A percentile compares a stretch with the other conserved stretches of the same genome.
phyloP scores from a whole-genome alignment of 805 yeast genomes.

The Candida gorgasii region DNA sequence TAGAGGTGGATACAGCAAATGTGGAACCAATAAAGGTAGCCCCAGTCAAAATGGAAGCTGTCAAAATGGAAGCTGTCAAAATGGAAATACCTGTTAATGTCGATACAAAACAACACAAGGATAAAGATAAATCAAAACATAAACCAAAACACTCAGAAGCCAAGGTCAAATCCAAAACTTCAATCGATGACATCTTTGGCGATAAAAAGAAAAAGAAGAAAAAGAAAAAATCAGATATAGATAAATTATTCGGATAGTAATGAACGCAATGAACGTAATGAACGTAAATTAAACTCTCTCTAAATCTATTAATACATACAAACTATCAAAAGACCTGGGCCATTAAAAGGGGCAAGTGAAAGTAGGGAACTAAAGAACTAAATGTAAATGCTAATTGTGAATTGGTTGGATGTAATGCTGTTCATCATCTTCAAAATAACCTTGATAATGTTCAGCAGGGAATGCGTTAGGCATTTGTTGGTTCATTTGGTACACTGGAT shows the following conservation, averaged over 20 bases:
- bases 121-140: neutral
- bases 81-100: too few relatives aligned
- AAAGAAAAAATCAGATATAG: slow-evolving; percentile 34
- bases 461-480: neutral
- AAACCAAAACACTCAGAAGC: too few relatives aligned
- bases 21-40: too few relatives aligned
- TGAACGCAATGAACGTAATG: neutral
- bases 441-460: slow-evolving; percentile 2
- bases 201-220: slow-evolving; percentile 37
- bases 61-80: too few relatives aligned
- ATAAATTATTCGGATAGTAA: slow-evolving; percentile 12
- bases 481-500: neutral
- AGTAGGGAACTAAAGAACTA: neutral
- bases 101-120: too few relatives aligned
- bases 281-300: neutral
- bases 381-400: slow-evolving; percentile 8
- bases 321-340: neutral
- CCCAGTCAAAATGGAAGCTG: too few relatives aligned
- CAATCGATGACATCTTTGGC: slow-evolving; percentile 10
- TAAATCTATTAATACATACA: slow-evolving; percentile 3
- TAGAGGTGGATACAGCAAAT: slow-evolving; percentile 15
- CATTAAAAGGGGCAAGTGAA: too few relatives aligned
- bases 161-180: slow-evolving; percentile 7
- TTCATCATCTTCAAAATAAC: slow-evolving; percentile 4
- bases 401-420: slow-evolving; percentile 9